A percentile compares a stretch with the other conserved stretches of the same genome.
Evolutionary conservation across 2,329 filamentous ascomycete genomes (phyloP).

Genomic region (Ascochyta lentis): DNA sequence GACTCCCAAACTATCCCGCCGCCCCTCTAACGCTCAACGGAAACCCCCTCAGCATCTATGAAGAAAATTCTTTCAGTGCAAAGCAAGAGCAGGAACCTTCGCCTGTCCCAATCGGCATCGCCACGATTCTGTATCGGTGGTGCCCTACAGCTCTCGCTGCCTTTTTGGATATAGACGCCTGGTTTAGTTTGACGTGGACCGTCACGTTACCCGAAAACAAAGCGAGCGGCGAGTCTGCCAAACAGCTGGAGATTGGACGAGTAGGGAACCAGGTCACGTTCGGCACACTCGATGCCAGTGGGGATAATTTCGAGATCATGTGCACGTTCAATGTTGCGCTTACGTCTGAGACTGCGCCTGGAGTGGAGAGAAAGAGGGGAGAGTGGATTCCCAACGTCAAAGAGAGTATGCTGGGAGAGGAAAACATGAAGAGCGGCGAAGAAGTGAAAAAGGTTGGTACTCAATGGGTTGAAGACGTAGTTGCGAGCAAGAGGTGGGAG

Average conservation of each 20-base stretch:
- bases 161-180: slow-evolving; percentile 33
- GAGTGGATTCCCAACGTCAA: slow-evolving; percentile 27
- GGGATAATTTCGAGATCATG: slow-evolving; percentile 30
- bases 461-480: slow-evolving; percentile 1
- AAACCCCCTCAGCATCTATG: slow-evolving; percentile 7
- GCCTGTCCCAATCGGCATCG: slow-evolving; percentile 51
- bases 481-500: slow-evolving; percentile 23
- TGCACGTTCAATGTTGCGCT: slow-evolving; percentile 27
- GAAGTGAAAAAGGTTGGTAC: slow-evolving; percentile 17
- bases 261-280: slow-evolving; percentile 33
- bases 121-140: slow-evolving; percentile 31
- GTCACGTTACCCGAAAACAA: slow-evolving; percentile 7
- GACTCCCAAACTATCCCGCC: slow-evolving; percentile 7
- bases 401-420: slow-evolving; percentile 30
- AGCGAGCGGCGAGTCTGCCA: slow-evolving; percentile 8
- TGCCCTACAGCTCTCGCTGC: slow-evolving; percentile 24
- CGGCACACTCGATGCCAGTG: slow-evolving; percentile 24
- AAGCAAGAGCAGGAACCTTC: neutral
- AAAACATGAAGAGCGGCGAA: slow-evolving; percentile 17
- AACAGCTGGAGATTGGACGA: slow-evolving; percentile 31
- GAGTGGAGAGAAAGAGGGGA: slow-evolving; percentile 8
- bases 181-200: slow-evolving; percentile 34
- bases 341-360: neutral
- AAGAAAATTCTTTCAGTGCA: slow-evolving; percentile 9
- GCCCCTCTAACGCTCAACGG: neutral